Percentiles rank a stretch among this genome's conserved stretches.
Conservation (phyloP, 768 basidiomycete genomes). For the Lentinula edodes region DNA sequence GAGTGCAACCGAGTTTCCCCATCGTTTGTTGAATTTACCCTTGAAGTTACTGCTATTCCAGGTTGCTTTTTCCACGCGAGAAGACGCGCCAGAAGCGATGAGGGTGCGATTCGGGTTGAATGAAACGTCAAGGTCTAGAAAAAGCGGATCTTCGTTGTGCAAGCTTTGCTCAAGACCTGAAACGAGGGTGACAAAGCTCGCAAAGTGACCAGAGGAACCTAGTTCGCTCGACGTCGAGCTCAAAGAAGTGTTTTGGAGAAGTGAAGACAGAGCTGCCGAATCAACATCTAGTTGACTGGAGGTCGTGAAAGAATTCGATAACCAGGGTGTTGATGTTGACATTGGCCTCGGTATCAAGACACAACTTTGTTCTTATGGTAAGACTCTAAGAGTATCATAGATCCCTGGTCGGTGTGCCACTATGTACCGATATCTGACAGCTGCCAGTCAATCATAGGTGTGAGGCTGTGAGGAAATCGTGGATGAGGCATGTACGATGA, state of each 20-base stretch:
- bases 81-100: neutral
- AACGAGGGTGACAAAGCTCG: constrained; percentile 7
- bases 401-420: no score
- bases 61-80: neutral
- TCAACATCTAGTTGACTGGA: neutral
- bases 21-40: neutral
- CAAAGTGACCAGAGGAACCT: constrained; percentile 1
- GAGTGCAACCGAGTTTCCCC: constrained; percentile 4
- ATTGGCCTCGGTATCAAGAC: neutral
- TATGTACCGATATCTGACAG: no score
- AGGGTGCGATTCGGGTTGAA: neutral
- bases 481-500: no score
- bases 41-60: neutral
- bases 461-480: no score
- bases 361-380: no score
- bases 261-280: neutral
- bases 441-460: no score
- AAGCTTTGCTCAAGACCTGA: constrained; percentile 6
- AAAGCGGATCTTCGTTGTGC: neutral
- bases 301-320: neutral
- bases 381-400: no score
- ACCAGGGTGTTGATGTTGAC: neutral
- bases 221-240: neutral
- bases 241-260: neutral
- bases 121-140: neutral